Evolutionary conservation across 1,284 basidiomycete genomes (phyloP).

Genomic region (Tausonia pullulans): DNA sequence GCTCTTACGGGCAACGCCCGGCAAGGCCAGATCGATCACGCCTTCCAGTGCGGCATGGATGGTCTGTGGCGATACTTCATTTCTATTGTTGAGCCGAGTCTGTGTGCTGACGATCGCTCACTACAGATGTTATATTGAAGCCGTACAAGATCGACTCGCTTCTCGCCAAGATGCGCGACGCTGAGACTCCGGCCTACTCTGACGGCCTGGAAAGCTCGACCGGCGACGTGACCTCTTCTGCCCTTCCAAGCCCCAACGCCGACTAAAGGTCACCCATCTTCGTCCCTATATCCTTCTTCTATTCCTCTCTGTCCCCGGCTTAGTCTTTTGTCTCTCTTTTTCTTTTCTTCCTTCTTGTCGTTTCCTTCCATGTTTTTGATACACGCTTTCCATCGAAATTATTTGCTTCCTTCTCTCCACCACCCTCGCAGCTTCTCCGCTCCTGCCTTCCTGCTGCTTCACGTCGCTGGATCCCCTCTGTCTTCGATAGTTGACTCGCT

Average conservation of each 20-base stretch:
- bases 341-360: background rate
- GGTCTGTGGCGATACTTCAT: background rate
- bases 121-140: background rate
- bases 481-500: background rate
- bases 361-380: background rate
- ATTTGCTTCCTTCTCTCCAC: conserved; percentile 14
- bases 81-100: background rate
- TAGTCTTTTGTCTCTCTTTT: background rate
- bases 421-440: background rate
- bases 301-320: background rate
- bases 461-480: background rate
- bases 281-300: background rate
- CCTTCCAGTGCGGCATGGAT: background rate
- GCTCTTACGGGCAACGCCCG: conserved; percentile 4
- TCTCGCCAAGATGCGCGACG: background rate
- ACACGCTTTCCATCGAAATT: background rate
- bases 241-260: background rate
- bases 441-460: background rate
- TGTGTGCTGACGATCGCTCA: background rate
- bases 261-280: background rate
- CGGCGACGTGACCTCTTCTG: background rate
- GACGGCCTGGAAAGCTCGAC: too few species aligned
- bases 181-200: background rate
- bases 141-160: conserved; percentile 1
- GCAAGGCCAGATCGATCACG: background rate